These are phyloP conservation scores for Phytophthora agathidicida DNA, from an alignment of 352 stramenopile species.

Conservation along the genomic window DNA sequence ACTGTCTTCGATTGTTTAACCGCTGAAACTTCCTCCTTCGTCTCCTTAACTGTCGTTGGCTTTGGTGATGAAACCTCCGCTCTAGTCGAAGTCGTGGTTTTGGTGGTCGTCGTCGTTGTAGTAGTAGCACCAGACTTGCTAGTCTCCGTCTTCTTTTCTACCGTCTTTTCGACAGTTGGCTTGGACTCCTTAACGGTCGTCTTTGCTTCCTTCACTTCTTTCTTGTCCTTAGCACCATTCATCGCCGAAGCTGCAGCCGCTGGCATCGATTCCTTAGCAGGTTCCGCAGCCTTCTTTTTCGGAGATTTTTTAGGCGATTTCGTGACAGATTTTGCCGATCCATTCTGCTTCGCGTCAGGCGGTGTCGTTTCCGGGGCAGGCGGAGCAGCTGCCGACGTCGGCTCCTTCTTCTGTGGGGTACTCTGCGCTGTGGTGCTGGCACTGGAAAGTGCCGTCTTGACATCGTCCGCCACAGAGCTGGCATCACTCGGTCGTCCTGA, in stretches of 20 bases:
- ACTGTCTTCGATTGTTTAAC: conserved; percentile 22
- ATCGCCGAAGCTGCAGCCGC: neutral
- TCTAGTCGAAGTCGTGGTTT: conserved; percentile 26
- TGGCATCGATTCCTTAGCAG: conserved; percentile 6
- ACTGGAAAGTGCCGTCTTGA: conserved; percentile 20
- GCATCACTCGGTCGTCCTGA: conserved; percentile 15
- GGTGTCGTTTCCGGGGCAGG: conserved; percentile 1
- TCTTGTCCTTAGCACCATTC: conserved; percentile 12
- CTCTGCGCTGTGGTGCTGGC: conserved; percentile 33
- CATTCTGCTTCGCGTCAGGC: conserved; percentile 33
- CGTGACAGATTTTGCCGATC: conserved; percentile 11
- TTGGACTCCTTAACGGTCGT: conserved; percentile 8
- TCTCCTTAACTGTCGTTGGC: conserved; percentile 13
- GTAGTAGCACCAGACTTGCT: conserved; percentile 18
- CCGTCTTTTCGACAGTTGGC: conserved; percentile 12
- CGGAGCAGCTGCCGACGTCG: conserved; percentile 1
- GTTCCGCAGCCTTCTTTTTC: conserved; percentile 21
- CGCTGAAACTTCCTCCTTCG: conserved; percentile 6
- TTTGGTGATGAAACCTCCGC: conserved; percentile 25
- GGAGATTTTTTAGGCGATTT: conserved; percentile 28
- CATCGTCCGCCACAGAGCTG: conserved; percentile 27
- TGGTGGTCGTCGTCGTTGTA: conserved; percentile 24
- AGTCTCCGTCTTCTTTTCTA: conserved; percentile 30
- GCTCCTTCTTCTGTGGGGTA: conserved; percentile 41
- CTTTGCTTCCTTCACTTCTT: neutral